Evolutionary conservation across 495 filamentous ascomycete genomes (phyloP), one percentile per base, ranked within the genome.

Genomic region (Durotheca rogersii): DNA sequence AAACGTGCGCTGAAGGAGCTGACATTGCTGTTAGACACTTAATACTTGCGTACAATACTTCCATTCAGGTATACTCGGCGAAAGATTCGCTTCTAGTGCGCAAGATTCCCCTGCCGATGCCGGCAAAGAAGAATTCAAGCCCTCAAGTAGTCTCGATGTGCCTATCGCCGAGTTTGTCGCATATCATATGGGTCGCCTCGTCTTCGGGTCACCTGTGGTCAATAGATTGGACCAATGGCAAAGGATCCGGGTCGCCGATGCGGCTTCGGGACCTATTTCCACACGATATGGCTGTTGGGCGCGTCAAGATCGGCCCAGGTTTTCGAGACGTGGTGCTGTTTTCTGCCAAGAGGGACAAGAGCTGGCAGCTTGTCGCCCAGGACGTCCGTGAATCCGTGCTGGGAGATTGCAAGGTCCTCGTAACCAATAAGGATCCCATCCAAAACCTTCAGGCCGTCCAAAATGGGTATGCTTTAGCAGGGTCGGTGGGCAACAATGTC

Each of bases 61-160:
- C 86, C 2, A 75, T 98, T 41, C 84, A 88, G 60, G 78, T 97
- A 11, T 94, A 90, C 67, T 86, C 90, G 0, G 82, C 86, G 25
- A 72, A 82, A 25, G 89, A 87, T 34, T 95, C 91, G 3, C 80
- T 93, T 23, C 79, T 91, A 7, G 67, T 87, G 23, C 84, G 88
- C 34, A 80, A 81, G 17, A 81, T 84, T 25, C 32, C 50, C 0
- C 38, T 65, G 0, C 45, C 58, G 19, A 30, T 35, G 10, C 9
- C 58, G 15, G 37, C 35, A 23, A 27, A 12, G 14, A 54, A 61
- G 20, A 56, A 60, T 4, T 18, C 34, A 1, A 46, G 55, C 17
- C 58, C 60, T 21, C 69, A 71, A 40, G 74, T 83, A 43, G 68
- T 74, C 19, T 75, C 82, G 12, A 84, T 79, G 40, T 68, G 70